Percentiles rank a stretch among this genome's conserved stretches.
These are phyloP conservation scores for Primulina tabacum DNA, from an alignment of 257 asterid species.

Conservation along the genomic window DNA sequence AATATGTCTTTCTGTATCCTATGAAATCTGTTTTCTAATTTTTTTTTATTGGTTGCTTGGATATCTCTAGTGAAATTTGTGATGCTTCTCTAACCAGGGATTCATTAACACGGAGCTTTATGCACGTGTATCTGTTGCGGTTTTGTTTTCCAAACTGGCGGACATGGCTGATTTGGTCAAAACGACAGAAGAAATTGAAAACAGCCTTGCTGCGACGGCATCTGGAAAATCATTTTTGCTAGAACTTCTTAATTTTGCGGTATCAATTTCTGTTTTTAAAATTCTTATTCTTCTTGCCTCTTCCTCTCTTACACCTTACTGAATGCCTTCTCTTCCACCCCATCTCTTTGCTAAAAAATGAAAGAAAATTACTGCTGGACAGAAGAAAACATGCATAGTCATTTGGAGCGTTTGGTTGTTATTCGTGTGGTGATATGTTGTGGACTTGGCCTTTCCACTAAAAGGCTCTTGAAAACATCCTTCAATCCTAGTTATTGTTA, in stretches of 20 bases:
- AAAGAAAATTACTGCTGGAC: not conserved
- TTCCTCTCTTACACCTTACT: not conserved
- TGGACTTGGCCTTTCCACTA: not conserved
- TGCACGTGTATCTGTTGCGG: slow-evolving; percentile 97
- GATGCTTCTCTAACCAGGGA: slow-evolving; percentile 50
- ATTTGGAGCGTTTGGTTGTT: not conserved
- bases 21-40: not conserved
- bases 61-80: slow-evolving; percentile 13
- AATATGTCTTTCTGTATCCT: not conserved
- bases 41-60: not conserved
- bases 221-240: slow-evolving; percentile 82
- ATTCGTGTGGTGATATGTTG: not conserved
- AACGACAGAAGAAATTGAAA: slow-evolving; percentile 33
- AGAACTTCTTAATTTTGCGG: slow-evolving; percentile 79
- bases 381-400: slow-evolving; percentile 1
- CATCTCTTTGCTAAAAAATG: not conserved
- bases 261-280: slow-evolving; percentile 25
- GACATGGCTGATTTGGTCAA: slow-evolving; percentile 48
- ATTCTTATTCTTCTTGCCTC: slow-evolving; percentile 4
- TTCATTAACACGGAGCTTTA: slow-evolving; percentile 90
- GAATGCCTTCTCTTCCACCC: not conserved
- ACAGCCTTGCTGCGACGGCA: slow-evolving; percentile 38
- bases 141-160: slow-evolving; percentile 69
- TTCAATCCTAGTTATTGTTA: not conserved
- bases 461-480: not conserved